Evolutionary conservation across 176 grass and related monocot genomes (phyloP).

Genomic region (Bromus sterilis): DNA sequence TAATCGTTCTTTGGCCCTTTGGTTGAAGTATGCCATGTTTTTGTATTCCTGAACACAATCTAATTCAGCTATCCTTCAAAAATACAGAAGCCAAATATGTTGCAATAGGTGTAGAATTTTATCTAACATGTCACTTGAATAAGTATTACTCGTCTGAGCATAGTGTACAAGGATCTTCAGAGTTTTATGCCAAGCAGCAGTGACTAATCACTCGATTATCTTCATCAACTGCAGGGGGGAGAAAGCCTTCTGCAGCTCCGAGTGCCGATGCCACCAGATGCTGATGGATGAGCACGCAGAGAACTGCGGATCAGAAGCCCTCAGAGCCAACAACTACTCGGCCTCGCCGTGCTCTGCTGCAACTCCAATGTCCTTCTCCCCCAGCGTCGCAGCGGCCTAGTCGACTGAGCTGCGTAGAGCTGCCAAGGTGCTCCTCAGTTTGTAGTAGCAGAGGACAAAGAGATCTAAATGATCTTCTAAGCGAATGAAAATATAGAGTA

Average conservation of each 20-base stretch:
- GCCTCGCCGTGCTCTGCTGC: slow-evolving; percentile 22
- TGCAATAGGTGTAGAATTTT: not conserved
- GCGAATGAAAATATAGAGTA: slow-evolving; percentile 6
- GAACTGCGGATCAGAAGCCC: slow-evolving; percentile 25
- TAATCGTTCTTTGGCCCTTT: not conserved
- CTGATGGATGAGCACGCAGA: slow-evolving; percentile 36
- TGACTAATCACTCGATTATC: not conserved
- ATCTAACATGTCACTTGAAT: not conserved
- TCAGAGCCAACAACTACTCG: slow-evolving; percentile 11
- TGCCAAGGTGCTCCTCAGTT: not conserved
- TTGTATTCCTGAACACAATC: not conserved
- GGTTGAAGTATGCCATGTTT: not conserved
- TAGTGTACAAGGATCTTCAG: not conserved
- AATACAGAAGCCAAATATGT: not conserved
- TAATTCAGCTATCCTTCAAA: not conserved
- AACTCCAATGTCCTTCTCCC: slow-evolving; percentile 25
- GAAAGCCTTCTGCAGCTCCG: slow-evolving; percentile 61
- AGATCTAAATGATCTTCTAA: slow-evolving; percentile 16
- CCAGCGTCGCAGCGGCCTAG: slow-evolving; percentile 30
- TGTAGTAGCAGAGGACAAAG: not conserved
- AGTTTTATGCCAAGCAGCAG: not conserved
- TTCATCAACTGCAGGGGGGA: slow-evolving; percentile 32
- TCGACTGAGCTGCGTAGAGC: no score
- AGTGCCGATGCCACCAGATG: slow-evolving; percentile 53
- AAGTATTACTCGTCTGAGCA: not conserved